These are phyloP conservation scores for Rhododendron henanense DNA, from an alignment of 148 eudicot species.

Conservation along the genomic window DNA sequence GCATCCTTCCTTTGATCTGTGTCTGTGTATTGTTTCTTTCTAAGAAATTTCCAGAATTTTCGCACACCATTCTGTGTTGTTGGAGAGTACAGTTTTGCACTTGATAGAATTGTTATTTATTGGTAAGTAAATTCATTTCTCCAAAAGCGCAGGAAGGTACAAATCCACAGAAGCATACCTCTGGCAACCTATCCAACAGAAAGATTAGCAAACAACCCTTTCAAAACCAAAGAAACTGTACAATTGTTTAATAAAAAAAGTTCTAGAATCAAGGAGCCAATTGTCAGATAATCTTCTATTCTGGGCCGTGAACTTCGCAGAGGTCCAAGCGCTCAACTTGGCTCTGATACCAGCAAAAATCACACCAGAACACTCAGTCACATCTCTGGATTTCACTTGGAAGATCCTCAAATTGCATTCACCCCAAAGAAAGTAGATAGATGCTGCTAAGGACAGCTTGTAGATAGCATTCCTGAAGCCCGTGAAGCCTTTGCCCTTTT, in stretches of 20 bases:
- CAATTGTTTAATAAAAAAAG: background rate
- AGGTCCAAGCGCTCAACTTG: background rate
- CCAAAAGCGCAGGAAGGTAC: background rate
- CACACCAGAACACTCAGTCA: background rate
- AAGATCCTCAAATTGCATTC: background rate
- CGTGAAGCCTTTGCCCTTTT: background rate
- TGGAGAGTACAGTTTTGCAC: conserved; percentile 1
- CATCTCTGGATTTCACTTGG: background rate
- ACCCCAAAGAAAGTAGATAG: background rate
- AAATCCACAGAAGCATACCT: background rate
- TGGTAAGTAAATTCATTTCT: background rate
- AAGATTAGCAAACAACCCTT: background rate
- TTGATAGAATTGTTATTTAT: background rate
- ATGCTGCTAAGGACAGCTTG: background rate
- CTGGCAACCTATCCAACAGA: background rate
- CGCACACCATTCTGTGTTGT: background rate
- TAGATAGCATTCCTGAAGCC: background rate
- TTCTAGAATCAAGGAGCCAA: background rate
- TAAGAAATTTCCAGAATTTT: background rate
- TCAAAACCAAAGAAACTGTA: background rate
- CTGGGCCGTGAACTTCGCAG: background rate
- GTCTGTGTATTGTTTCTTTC: background rate
- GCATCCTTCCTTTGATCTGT: background rate
- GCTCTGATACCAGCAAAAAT: background rate
- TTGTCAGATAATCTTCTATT: background rate